Evolutionary conservation across 257 asterid genomes (phyloP).

Genomic region (Fraxinus anomala): DNA sequence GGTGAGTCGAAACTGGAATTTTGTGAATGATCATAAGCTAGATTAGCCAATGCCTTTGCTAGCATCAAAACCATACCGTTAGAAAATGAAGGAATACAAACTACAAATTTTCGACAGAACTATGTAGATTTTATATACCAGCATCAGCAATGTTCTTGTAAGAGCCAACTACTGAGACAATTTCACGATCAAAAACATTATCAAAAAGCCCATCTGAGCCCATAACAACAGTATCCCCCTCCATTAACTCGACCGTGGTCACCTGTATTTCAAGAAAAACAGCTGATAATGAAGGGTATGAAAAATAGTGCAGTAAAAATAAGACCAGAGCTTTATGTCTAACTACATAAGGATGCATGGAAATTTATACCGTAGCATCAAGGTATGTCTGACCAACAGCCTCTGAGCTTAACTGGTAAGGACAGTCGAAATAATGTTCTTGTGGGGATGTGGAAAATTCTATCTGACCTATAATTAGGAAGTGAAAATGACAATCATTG

Average conservation of each 20-base stretch:
- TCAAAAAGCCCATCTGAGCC: constrained; percentile 93
- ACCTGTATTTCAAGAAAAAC: constrained; percentile 48
- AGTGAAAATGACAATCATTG: constrained; percentile 4
- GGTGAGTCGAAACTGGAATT: constrained; percentile 77
- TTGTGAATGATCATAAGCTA: constrained; percentile 69
- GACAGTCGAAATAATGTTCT: constrained; percentile 93
- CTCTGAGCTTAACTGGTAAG: constrained; percentile 90
- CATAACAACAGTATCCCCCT: constrained; percentile 69
- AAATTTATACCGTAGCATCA: constrained; percentile 72
- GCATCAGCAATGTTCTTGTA: constrained; percentile 45
- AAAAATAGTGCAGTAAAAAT: background rate
- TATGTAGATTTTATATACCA: constrained; percentile 45
- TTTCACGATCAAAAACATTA: constrained; percentile 66
- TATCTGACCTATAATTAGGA: constrained; percentile 53
- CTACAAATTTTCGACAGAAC: background rate
- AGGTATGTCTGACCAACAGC: constrained; percentile 76
- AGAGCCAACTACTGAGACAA: constrained; percentile 46
- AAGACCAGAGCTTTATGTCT: background rate
- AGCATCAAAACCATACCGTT: constrained; percentile 31
- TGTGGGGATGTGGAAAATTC: constrained; percentile 75
- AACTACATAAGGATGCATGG: background rate
- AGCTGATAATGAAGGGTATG: background rate
- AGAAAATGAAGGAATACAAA: constrained; percentile 21
- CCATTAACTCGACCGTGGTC: constrained; percentile 62
- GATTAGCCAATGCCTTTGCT: constrained; percentile 83